A percentile compares a stretch with the other conserved stretches of the same genome.
Conservation (phyloP, 495 filamentous ascomycete genomes). For the Parathielavia appendiculata region DNA sequence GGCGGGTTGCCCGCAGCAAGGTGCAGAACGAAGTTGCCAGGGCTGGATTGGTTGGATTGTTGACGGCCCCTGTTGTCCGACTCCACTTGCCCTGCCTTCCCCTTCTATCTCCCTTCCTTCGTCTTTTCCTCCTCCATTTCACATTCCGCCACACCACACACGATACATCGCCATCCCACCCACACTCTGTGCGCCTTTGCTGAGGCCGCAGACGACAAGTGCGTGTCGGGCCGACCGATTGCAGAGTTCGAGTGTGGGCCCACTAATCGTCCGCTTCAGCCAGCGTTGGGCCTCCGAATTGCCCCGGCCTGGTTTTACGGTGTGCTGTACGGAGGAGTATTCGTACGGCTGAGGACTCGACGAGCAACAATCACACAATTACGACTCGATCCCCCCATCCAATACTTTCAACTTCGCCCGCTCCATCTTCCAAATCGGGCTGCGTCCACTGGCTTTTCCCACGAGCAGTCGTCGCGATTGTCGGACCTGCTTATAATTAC, state of each 20-base stretch:
- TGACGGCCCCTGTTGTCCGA: slow-evolving; percentile 12
- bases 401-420: not conserved
- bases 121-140: slow-evolving; percentile 30
- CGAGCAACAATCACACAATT: not conserved
- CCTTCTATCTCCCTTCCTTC: slow-evolving; percentile 22
- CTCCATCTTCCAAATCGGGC: slow-evolving; percentile 1
- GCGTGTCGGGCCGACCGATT: slow-evolving; percentile 26
- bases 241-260: slow-evolving; percentile 8
- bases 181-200: slow-evolving; percentile 24
- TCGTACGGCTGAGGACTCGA: not conserved
- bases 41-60: slow-evolving; percentile 13
- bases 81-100: slow-evolving; percentile 23
- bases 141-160: slow-evolving; percentile 22
- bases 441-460: not conserved
- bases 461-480: not conserved
- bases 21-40: slow-evolving; percentile 8
- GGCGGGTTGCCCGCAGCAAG: slow-evolving; percentile 7
- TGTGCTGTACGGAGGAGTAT: too few species aligned
- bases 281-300: not conserved
- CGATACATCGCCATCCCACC: slow-evolving; percentile 27
- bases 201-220: slow-evolving; percentile 29
- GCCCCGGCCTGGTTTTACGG: not conserved
- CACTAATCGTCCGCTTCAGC: slow-evolving; percentile 5
- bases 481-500: slow-evolving; percentile 4
- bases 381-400: not conserved